Base-by-base conservation (phyloP, 2,329 filamentous ascomycete species). In the Aureobasidium leucospermi region DNA sequence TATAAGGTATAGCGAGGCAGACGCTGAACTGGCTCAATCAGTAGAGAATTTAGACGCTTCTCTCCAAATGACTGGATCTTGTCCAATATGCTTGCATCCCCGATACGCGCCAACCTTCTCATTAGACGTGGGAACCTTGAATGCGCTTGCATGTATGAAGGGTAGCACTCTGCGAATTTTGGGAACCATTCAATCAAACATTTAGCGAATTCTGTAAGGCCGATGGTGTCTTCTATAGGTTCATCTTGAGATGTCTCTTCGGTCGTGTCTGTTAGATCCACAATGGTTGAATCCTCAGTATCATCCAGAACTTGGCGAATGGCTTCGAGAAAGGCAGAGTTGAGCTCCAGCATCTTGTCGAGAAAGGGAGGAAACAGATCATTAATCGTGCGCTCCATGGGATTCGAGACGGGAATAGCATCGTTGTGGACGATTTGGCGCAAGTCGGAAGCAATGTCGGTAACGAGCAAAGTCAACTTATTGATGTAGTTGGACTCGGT, bases 1-100 rank as follows among this genome's bases (percentile, higher is more conserved):
- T 97, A 87, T 38, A 99, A 79, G 68, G 90, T 96, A 75, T 99
- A 99, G 29, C 94, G 87, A 29, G 94, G 94, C 56, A 99, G 81
- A 56, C 94, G 83, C 73, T 99, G 94, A 0, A 99, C 92, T 2
- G 94, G 94, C 73, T 99, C 94, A 71, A 99, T 99, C 58, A 99
- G 81, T 63, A 94, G 83, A 3, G 94, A 97, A 51, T 90, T 91
- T 58, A 97, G 82, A 60, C 86, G 84, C 75, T 99, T 94, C 71
- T 97, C 94, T 59, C 94, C 93, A 2, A 88, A 88, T 64, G 92
- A 85, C 56, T 89, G 84, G 3, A 96, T 84, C 47, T 89, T 81
- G 65, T 88, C 86, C 2, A 88, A 87, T 70, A 96, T 93, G 67
- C 87, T 92, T 2, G 91, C 93, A 63, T 88, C 86, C 60, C 86